Conservation (phyloP, 2,329 filamentous ascomycete species). For the Penicillium rolfsii region DNA sequence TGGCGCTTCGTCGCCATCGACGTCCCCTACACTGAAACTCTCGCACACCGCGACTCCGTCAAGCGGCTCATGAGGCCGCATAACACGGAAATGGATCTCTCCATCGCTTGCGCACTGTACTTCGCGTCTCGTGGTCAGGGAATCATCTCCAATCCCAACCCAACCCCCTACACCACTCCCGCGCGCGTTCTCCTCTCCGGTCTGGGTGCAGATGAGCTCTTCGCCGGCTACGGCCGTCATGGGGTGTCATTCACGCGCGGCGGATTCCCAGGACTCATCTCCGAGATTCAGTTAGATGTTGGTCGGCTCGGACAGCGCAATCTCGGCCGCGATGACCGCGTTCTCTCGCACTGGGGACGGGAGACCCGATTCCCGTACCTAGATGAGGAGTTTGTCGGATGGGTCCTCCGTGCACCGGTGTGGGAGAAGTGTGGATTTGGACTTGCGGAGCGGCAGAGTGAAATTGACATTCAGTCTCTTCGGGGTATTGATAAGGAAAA, state of each 20-base stretch:
- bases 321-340: conserved; percentile 87
- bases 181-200: conserved; percentile 88
- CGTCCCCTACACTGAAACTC: conserved; percentile 75
- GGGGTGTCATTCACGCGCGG: conserved; percentile 70
- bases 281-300: conserved; percentile 85
- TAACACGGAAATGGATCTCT: conserved; percentile 98
- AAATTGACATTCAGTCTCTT: conserved; percentile 18
- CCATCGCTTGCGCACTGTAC: conserved; percentile 90
- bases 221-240: conserved; percentile 89
- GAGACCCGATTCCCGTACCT: conserved; percentile 90
- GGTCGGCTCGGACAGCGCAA: conserved; percentile 88
- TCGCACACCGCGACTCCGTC: conserved; percentile 69
- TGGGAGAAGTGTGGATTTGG: conserved; percentile 89
- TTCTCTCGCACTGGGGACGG: conserved; percentile 84
- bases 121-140: conserved; percentile 82
- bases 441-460: conserved; percentile 40
- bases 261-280: conserved; percentile 72
- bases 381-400: conserved; percentile 82
- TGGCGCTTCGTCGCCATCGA: conserved; percentile 87
- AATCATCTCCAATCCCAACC: conserved; percentile 34
- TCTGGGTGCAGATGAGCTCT: conserved; percentile 92
- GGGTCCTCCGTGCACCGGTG: conserved; percentile 73
- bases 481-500: conserved; percentile 68
- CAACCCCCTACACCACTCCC: conserved; percentile 62
- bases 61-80: conserved; percentile 84